Base-by-base conservation (phyloP, 2,329 filamentous ascomycete genomes). In the Biscogniauxia marginata region DNA sequence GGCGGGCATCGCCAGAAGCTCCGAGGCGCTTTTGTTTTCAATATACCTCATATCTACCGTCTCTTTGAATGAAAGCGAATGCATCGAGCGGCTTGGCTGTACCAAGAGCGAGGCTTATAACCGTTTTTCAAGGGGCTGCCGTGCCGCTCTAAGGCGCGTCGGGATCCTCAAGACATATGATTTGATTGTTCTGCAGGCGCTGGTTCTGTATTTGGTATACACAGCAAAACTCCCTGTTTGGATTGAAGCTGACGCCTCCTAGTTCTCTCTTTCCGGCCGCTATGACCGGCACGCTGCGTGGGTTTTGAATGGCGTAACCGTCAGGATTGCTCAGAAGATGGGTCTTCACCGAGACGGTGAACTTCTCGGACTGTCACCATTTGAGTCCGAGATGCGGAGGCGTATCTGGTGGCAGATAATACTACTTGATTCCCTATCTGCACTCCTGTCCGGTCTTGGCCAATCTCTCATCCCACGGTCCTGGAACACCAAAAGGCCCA, bases 381-480 rank as follows among this genome's bases (percentile, higher is more conserved):
- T 87, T 62, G 85, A 89, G 63, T 82, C 81, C 2, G 85, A 89
- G 66, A 88, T 89, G 77, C 79, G 85, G n/a, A 75, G 86, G 46
- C 77, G 86, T 6, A 75, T 88, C 19, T 89, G 86, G 86, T 87
- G 84, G 84, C 80, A 84, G 65, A 79, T 88, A 22, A 75, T 84
- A 49, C 73, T 86, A 54, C 74, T 84, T 52, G 84, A 87, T 59
- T 75, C 79, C 46, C 81, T 83, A 60, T 80, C 80, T 54, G 83
- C 82, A 45, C 71, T 85, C 55, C 73, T 83, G 55, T 84, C 84
- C 4, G 84, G 84, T 1, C 75, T 86, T 21, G 82, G 76, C 56
- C 78, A 81, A 59, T 78, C 79, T 8, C 70, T 81, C 52, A 70
- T 83, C 2, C 78, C 79, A 3, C 74, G 73, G n/a, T 75, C 74